phyloP scores from a whole-genome alignment of 352 stramenopile genomes.

The Globisporangium heterothallicum region DNA sequence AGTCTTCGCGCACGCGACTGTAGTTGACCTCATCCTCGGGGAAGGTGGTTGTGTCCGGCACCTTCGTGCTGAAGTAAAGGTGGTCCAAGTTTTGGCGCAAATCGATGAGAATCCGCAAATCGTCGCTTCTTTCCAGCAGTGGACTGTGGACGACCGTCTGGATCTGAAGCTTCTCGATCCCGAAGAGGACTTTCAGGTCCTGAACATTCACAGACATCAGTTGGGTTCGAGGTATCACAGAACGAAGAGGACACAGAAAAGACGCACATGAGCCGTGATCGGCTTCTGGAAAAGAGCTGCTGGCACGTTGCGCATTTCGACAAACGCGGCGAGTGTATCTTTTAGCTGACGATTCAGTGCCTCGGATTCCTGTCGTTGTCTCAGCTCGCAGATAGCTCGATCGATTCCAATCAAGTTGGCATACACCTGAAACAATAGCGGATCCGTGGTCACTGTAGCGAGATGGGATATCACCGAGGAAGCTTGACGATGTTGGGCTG shows the following conservation, averaged over 20 bases:
- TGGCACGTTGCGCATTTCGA: background rate
- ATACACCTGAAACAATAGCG: background rate
- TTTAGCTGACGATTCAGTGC: background rate
- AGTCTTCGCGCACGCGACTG: background rate
- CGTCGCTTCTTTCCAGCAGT: background rate
- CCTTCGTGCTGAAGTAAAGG: background rate
- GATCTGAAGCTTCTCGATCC: background rate
- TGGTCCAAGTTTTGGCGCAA: background rate
- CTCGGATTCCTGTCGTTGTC: background rate
- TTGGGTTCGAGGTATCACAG: too few relatives aligned
- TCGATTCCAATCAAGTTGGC: background rate
- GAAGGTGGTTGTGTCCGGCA: background rate
- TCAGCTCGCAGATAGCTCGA: background rate
- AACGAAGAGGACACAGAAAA: background rate
- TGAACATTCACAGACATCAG: background rate
- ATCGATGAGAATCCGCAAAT: background rate
- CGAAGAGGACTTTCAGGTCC: background rate
- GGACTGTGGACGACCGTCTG: background rate
- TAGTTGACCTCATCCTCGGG: background rate
- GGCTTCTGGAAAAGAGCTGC: background rate
- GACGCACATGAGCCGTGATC: background rate
- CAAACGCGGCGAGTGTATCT: background rate
- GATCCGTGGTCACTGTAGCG: background rate
- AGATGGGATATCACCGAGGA: too few relatives aligned
- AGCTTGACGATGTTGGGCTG: too few relatives aligned